Evolutionary conservation across 768 basidiomycete species (phyloP).

Genomic region (Panaeolus cyanescens): DNA sequence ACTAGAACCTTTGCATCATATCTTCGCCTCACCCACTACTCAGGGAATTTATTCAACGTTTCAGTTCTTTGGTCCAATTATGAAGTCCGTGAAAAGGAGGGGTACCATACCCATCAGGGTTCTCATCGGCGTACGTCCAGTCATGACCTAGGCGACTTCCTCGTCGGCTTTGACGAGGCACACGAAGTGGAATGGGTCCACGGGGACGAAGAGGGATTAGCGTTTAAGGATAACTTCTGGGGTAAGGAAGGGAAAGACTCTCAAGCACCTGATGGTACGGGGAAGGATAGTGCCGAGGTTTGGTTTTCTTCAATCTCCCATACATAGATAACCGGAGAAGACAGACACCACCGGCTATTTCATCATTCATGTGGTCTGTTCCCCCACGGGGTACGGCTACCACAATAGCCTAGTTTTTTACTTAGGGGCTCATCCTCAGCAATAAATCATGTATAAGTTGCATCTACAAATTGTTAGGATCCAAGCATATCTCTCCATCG

Average conservation of each 20-base stretch:
- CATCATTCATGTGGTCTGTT: neutral
- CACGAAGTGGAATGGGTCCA: constrained; percentile 43
- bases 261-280: constrained; percentile 26
- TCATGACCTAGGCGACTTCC: constrained; percentile 25
- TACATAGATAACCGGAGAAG: neutral
- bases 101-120: constrained; percentile 8
- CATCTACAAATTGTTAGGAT: neutral
- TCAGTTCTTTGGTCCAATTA: constrained; percentile 38
- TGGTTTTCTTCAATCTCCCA: constrained; percentile 28
- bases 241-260: constrained; percentile 37
- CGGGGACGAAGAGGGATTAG: constrained; percentile 32
- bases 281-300: constrained; percentile 38
- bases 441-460: neutral
- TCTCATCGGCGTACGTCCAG: neutral
- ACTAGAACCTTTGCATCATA: constrained; percentile 37
- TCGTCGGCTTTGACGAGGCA: constrained; percentile 34
- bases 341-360: neutral
- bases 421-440: neutral
- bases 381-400: neutral
- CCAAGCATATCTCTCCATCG: neutral
- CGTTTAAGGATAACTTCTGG: constrained; percentile 42
- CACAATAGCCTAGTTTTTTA: neutral
- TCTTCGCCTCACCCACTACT: constrained; percentile 37
- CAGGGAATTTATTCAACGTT: constrained; percentile 39
- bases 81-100: constrained; percentile 27